phyloP scores from a whole-genome alignment of 345 rosid genomes.

The Hypericum perforatum region DNA sequence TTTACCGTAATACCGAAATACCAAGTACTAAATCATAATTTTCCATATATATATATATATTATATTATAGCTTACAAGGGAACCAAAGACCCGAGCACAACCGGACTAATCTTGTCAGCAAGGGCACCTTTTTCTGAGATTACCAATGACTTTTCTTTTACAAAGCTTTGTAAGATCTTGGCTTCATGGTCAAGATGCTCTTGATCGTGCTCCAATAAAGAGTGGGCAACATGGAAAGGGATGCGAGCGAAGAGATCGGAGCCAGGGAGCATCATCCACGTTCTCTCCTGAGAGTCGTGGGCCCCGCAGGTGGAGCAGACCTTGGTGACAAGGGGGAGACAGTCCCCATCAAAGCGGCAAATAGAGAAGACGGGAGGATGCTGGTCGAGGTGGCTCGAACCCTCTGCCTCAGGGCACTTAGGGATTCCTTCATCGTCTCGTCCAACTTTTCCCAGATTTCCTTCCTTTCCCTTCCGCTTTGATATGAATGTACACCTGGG shows the following conservation, averaged over 20 bases:
- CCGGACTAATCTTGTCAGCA: slow-evolving; percentile 61
- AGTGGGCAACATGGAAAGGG: slow-evolving; percentile 77
- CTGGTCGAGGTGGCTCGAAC: slow-evolving; percentile 71
- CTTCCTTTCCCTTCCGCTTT: too few relatives aligned
- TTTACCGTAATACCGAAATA: too few relatives aligned
- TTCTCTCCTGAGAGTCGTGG: slow-evolving; percentile 53
- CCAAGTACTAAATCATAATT: too few relatives aligned
- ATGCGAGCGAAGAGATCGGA: slow-evolving; percentile 59
- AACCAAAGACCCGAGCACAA: slow-evolving; percentile 53
- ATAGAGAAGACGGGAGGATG: slow-evolving; percentile 49
- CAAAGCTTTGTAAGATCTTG: slow-evolving; percentile 59
- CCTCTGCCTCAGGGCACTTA: slow-evolving; percentile 63
- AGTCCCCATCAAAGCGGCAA: slow-evolving; percentile 72
- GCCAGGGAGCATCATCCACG: slow-evolving; percentile 81
- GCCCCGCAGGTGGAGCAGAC: slow-evolving; percentile 70
- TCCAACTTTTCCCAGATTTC: slow-evolving; percentile 42
- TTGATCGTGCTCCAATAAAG: slow-evolving; percentile 60
- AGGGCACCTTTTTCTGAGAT: slow-evolving; percentile 66
- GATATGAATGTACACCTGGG: too few relatives aligned
- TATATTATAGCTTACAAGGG: too few relatives aligned
- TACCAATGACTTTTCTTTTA: slow-evolving; percentile 54
- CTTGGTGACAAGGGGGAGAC: slow-evolving; percentile 52
- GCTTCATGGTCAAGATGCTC: slow-evolving; percentile 43
- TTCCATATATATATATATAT: too few relatives aligned
- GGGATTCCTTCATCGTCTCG: slow-evolving; percentile 40